A percentile compares a stretch with the other conserved stretches of the same genome.
phyloP scores from a whole-genome alignment of 129 eudicot species.

The Tanacetum coccineum region DNA sequence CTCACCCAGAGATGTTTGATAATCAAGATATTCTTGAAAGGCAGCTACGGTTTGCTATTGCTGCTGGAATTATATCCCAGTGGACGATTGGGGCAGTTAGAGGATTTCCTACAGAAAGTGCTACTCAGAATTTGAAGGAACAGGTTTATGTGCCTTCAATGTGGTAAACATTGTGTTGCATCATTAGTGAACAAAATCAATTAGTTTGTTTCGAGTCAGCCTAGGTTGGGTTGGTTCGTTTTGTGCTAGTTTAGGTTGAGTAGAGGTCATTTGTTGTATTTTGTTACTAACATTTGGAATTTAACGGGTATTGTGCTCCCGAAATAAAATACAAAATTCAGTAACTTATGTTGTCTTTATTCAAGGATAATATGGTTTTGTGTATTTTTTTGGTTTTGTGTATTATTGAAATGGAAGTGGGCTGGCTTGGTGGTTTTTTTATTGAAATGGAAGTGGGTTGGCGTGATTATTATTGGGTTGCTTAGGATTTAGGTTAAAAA shows the following conservation, averaged over 20 bases:
- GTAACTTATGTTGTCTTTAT: neutral
- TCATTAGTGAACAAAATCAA: too few relatives aligned
- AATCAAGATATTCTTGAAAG: conserved; percentile 72
- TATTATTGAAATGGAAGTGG: too few relatives aligned
- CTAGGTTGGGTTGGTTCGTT: neutral
- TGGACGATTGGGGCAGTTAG: conserved; percentile 98
- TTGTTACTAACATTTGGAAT: too few relatives aligned
- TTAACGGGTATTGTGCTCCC: too few relatives aligned
- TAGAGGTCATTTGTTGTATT: neutral
- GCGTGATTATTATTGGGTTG: too few relatives aligned
- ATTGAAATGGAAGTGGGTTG: too few relatives aligned
- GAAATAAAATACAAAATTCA: neutral
- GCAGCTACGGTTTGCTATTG: conserved; percentile 81
- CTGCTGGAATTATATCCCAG: conserved; percentile 92
- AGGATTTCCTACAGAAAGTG: conserved; percentile 89
- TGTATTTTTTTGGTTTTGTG: too few relatives aligned
- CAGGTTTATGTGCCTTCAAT: conserved; percentile 91
- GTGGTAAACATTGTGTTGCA: conserved; percentile 42
- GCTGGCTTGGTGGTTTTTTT: too few relatives aligned
- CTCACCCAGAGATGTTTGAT: conserved; percentile 61
- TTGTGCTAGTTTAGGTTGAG: neutral
- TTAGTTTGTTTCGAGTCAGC: neutral
- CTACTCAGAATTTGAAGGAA: conserved; percentile 85
- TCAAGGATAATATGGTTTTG: neutral
- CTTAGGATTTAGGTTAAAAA: too few relatives aligned